Base-by-base conservation (phyloP, 208 protist species). In the Trypanosomatidae sp. region DNA sequence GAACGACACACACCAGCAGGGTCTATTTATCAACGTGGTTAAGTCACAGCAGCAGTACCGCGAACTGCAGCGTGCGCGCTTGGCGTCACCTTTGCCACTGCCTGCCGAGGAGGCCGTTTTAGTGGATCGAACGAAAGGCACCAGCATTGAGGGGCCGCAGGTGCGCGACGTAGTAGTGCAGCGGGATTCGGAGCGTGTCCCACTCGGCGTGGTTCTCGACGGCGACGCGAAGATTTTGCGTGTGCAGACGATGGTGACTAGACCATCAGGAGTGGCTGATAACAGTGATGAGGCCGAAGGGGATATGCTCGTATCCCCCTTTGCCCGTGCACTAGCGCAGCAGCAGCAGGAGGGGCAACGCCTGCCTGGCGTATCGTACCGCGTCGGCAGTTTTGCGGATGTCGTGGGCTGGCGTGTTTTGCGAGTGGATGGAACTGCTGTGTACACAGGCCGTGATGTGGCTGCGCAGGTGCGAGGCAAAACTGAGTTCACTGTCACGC, bases 201-300 rank as follows among this genome's bases (percentile, higher is more conserved):
- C 82, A 10, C 73, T 92, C 17, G 87, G 87, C 13, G 87, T 92
- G 52, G 81, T 73, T n/a, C 60, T 92, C 17, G 67, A 89, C 55
- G 76, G 77, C 15, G 30, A 71, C 19, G 62, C 52, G 4, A 46
- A 55, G 2, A 56, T 77, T 15, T 55, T 80, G 67, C 73, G 71
- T 49, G 74, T 87, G 44, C 68, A 72, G 39, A 17, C 25, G n/a
- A 69, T 50, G 22, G 74, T 76, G 33, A 7, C 43, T 28, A 53
- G 36, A 43, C 76, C 50, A 59, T 49, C 49, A 8, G 58, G 36
- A 33, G 22, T 33, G 30, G 43, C 41, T n/a, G 72, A 71, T 15
- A 30, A 22, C 28, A 41, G 10, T 17, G 10, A 13, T 10, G 56
- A 59, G 9, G 36, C 4, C 56, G 62, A 66, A 13, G n/a, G n/a